phyloP scores from a whole-genome alignment of 495 filamentous ascomycete genomes.

The Sordaria brevicollis region DNA sequence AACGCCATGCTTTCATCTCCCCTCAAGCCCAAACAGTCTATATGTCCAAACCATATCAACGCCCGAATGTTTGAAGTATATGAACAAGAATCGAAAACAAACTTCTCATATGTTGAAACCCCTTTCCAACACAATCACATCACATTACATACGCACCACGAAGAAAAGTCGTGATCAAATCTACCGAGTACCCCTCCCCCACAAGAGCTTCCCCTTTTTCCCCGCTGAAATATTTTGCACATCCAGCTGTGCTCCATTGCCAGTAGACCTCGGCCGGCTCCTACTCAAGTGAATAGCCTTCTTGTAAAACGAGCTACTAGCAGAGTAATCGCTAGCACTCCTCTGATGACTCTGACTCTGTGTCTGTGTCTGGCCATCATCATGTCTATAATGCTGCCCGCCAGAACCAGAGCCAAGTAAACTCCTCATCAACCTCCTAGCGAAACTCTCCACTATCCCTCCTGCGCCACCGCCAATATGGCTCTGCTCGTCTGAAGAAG shows the following conservation, averaged over 20 bases:
- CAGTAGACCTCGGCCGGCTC: neutral
- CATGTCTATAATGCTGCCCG: neutral
- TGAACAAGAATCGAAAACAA: neutral
- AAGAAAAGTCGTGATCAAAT: neutral
- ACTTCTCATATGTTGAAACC: neutral
- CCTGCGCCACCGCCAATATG: neutral
- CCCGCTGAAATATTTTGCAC: neutral
- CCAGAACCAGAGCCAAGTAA: neutral
- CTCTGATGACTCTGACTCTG: constrained; percentile 3
- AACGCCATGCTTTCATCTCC: neutral
- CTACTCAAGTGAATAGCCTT: constrained; percentile 2
- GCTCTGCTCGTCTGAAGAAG: neutral
- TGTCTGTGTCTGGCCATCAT: neutral
- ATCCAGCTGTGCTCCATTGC: neutral
- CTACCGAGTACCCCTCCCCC: neutral
- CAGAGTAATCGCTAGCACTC: constrained; percentile 7
- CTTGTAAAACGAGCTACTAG: neutral
- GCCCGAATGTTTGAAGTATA: neutral
- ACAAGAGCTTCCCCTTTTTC: neutral
- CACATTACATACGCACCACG: neutral
- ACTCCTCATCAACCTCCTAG: constrained; percentile 10
- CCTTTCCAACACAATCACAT: neutral
- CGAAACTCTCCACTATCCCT: neutral
- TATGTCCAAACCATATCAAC: neutral
- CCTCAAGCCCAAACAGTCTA: neutral